Evolutionary conservation across 306 rosid genomes (phyloP).

Genomic region (Dryas drummondii): DNA sequence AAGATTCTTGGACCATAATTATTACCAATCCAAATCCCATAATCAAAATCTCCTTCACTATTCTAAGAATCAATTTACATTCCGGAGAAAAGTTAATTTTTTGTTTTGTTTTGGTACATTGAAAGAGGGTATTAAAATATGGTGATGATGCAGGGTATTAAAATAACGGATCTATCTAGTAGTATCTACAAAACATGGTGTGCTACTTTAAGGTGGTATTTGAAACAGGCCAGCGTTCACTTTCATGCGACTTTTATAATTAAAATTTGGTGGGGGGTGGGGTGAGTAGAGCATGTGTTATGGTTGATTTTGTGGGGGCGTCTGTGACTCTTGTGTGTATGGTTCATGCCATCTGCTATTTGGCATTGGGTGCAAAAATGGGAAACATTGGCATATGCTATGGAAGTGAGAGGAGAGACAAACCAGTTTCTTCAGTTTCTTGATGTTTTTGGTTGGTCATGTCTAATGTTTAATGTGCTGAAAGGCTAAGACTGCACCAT

Average conservation of each 20-base stretch:
- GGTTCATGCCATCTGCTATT: slow-evolving; percentile 10
- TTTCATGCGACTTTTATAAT: neutral
- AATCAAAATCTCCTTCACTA: slow-evolving; percentile 12
- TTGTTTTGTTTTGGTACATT: too few species aligned
- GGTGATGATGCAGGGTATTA: neutral
- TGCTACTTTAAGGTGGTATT: neutral
- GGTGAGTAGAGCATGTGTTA: too few species aligned
- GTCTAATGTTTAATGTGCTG: neutral
- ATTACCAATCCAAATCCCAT: slow-evolving; percentile 44
- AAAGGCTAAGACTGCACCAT: neutral
- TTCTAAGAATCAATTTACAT: neutral
- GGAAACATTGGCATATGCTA: slow-evolving; percentile 16
- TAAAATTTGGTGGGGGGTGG: neutral
- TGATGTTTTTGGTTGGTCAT: slow-evolving; percentile 3
- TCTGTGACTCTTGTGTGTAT: neutral
- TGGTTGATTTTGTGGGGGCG: too few species aligned
- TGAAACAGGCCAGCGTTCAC: too few species aligned
- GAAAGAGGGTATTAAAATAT: neutral
- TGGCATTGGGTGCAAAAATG: neutral
- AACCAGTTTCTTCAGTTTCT: neutral
- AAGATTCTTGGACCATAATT: slow-evolving; percentile 44
- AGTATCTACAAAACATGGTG: neutral
- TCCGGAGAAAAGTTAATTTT: too few species aligned
- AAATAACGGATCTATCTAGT: neutral
- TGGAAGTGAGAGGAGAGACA: neutral